Conservation (phyloP, 352 stramenopile species). For the Phytopythium cucurbitacearum region DNA sequence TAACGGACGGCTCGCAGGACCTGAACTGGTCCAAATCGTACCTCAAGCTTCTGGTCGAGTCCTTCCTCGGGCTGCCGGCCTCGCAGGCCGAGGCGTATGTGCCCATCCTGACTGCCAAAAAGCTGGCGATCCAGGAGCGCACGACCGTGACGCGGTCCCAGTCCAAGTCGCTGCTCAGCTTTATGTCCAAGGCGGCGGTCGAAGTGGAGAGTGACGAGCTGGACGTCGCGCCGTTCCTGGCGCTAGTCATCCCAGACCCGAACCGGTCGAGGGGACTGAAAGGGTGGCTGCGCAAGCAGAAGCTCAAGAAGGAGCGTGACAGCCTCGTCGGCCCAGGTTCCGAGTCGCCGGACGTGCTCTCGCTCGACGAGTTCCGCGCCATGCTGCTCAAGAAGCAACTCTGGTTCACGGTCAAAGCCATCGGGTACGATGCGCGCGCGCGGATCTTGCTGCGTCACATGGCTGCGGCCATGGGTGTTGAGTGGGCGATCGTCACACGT, state of each 20-base stretch:
- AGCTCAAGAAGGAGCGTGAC: constrained; percentile 16
- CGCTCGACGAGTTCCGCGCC: constrained; percentile 40
- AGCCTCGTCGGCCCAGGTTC: constrained; percentile 4
- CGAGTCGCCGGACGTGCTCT: constrained; percentile 9
- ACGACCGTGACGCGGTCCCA: constrained; percentile 10
- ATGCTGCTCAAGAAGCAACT: constrained; percentile 63
- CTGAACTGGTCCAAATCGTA: constrained; percentile 61
- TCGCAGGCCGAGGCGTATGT: constrained; percentile 64
- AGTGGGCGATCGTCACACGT: constrained; percentile 54
- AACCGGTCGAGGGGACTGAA: constrained; percentile 14
- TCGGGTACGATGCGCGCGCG: constrained; percentile 72
- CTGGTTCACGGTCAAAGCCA: constrained; percentile 74
- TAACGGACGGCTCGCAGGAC: constrained; percentile 59
- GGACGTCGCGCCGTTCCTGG: constrained; percentile 58
- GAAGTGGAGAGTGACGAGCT: constrained; percentile 17
- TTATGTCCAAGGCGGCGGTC: background rate
- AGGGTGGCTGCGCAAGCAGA: constrained; percentile 24
- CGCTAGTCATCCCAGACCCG: constrained; percentile 39
- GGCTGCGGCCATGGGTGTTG: constrained; percentile 39
- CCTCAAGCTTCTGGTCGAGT: constrained; percentile 56
- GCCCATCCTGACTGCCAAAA: constrained; percentile 52
- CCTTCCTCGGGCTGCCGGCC: constrained; percentile 46
- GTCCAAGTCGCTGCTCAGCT: background rate
- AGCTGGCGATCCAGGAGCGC: constrained; percentile 15
- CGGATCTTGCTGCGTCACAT: constrained; percentile 53